phyloP scores from a whole-genome alignment of 2,329 filamentous ascomycete species.

The Diplodia scrobiculata region DNA sequence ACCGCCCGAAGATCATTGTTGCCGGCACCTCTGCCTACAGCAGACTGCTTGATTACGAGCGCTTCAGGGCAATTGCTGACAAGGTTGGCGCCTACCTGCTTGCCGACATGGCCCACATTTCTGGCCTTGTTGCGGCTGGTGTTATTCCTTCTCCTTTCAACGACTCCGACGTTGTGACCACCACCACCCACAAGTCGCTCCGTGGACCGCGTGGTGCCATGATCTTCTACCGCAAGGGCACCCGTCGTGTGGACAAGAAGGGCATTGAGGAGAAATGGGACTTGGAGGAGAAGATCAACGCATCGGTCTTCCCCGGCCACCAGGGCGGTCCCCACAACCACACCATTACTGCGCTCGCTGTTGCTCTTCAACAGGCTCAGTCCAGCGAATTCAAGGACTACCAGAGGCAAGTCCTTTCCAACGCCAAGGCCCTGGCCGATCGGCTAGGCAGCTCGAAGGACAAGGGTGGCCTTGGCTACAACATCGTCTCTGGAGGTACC shows the following conservation, averaged over 20 bases:
- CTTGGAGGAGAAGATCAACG: conserved; percentile 94
- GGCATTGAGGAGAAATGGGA: conserved; percentile 91
- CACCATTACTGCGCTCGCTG: conserved; percentile 95
- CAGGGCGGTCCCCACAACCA: conserved; percentile 99
- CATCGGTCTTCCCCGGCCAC: conserved; percentile 98
- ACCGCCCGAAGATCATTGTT: conserved; percentile 93
- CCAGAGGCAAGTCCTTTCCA: conserved; percentile 87
- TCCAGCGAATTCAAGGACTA: conserved; percentile 89
- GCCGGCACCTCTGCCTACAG: conserved; percentile 98
- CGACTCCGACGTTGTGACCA: conserved; percentile 94
- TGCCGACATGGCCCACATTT: conserved; percentile 98
- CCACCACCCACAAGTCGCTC: conserved; percentile 98
- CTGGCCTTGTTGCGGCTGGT: conserved; percentile 86
- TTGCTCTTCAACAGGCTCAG: conserved; percentile 92
- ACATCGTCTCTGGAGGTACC: conserved; percentile 90
- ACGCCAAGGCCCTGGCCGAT: conserved; percentile 86
- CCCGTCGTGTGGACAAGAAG: conserved; percentile 87
- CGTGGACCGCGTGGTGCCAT: conserved; percentile 96
- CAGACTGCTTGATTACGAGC: conserved; percentile 92
- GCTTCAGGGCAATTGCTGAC: conserved; percentile 95
- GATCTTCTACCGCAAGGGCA: conserved; percentile 99
- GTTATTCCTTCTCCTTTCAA: conserved; percentile 93
- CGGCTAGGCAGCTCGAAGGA: conserved; percentile 70
- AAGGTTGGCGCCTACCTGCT: conserved; percentile 91
- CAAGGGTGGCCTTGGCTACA: conserved; percentile 75